Evolutionary conservation across 2,329 filamentous ascomycete species (phyloP), one percentile per base, ranked within the genome.

Genomic region (Venturia effusa): DNA sequence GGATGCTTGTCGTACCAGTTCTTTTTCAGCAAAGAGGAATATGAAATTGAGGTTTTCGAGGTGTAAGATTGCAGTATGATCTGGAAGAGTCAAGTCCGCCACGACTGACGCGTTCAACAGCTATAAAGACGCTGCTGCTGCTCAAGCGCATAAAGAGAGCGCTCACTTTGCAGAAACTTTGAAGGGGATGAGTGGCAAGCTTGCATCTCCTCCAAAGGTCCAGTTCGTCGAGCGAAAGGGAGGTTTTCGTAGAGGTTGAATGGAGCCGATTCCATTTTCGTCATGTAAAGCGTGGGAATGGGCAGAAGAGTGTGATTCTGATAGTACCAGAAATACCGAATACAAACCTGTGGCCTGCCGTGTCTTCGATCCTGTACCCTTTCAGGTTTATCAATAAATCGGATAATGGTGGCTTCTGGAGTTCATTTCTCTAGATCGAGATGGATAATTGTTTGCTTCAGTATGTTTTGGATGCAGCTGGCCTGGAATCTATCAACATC

Each of bases 81-180:
- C 3, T 7, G 45, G 45, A 22, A 24, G 45, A 48, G 3, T 27
- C 22, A 22, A 1, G 24, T 27, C 2, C 19, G 45, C 11, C 15
- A 13, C 45, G 34, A 11, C 51, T 43, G 30, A 64, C 19, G 22
- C 34, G 6, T 51, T 30, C 5, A 17, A 55, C 27, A 64, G 62
- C 27, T 64, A 61, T 59, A 64, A 64, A 55, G 63, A 64, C n/a
- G 30, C 30, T 19, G 63, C 57, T 32, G 63, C 63, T 8, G 39
- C 39, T 19, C 60, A 64, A 43, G 63, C 57, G 6, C 63, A 64
- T 34, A 59, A 55, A 24, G 62, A 64, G 17, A 32, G 4, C 43
- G 10, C 37, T 19, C 45, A 62, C 27, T 55, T 62, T 22, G 48
- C 24, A 40, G 32, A 51, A 10, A 41, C 59, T 2, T 62, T 30